A percentile compares a stretch with the other conserved stretches of the same genome.
phyloP scores from a whole-genome alignment of 2,329 filamentous ascomycete genomes.

The Aspergillus aculeatinus region DNA sequence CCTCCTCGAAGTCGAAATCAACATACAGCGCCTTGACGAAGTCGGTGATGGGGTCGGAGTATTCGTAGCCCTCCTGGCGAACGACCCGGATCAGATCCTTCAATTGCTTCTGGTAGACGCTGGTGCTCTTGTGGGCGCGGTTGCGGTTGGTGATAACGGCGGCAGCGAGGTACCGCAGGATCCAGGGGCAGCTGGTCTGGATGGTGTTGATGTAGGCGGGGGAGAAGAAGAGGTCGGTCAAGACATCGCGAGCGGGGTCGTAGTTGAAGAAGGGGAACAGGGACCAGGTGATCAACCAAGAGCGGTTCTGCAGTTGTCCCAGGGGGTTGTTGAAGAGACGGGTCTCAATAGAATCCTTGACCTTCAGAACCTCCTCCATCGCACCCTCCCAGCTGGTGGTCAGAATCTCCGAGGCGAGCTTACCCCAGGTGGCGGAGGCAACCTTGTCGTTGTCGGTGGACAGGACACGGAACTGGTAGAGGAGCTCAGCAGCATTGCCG shows the following conservation, averaged over 20 bases:
- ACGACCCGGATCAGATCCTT: conserved; percentile 97
- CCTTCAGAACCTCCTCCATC: conserved; percentile 85
- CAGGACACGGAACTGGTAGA: conserved; percentile 97
- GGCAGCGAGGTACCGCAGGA: conserved; percentile 88
- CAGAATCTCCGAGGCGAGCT: conserved; percentile 93
- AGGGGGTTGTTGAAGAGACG: conserved; percentile 95
- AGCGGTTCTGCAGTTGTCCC: conserved; percentile 92
- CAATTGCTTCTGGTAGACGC: conserved; percentile 93
- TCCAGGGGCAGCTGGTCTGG: conserved; percentile 95
- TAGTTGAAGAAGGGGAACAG: conserved; percentile 99
- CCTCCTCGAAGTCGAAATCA: conserved; percentile 96
- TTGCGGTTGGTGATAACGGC: conserved; percentile 92
- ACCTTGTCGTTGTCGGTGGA: conserved; percentile 99
- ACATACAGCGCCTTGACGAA: conserved; percentile 96
- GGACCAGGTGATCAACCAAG: conserved; percentile 97
- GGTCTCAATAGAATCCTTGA: conserved; percentile 88
- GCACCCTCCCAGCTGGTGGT: conserved; percentile 92
- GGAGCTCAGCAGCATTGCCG: conserved; percentile 79
- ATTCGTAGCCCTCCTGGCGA: conserved; percentile 96
- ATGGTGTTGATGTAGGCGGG: conserved; percentile 99
- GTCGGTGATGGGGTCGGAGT: conserved; percentile 90
- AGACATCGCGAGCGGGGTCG: conserved; percentile 81
- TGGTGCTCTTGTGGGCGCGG: conserved; percentile 73
- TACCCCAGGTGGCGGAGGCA: conserved; percentile 92
- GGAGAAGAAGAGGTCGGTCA: conserved; percentile 96